Conservation (phyloP, 176 grass and related monocot genomes). For the Juncus effusus region DNA sequence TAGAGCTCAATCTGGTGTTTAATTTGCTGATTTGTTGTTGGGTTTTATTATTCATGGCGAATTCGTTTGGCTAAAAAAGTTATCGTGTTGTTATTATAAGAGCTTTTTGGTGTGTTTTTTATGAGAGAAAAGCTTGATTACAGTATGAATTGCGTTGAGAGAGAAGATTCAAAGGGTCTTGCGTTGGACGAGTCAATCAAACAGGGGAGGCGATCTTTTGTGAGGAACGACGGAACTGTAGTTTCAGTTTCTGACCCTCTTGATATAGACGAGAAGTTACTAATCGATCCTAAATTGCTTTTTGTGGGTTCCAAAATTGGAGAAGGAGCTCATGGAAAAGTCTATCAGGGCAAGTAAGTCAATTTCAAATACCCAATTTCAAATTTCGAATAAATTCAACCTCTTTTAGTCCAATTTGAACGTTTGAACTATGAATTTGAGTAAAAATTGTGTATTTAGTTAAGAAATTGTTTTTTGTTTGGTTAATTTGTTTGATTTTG, state of each 20-base stretch:
- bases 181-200: constrained; percentile 38
- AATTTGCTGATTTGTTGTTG: no score
- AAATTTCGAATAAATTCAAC: constrained; percentile 8
- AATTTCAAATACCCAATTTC: not conserved
- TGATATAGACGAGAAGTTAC: constrained; percentile 40
- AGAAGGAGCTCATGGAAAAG: constrained; percentile 57
- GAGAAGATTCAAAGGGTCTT: constrained; percentile 8
- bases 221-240: constrained; percentile 20
- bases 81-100: no score
- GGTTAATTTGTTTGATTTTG: not conserved
- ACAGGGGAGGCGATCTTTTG: constrained; percentile 28
- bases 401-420: no score
- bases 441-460: not conserved
- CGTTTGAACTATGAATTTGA: no score
- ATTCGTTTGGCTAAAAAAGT: no score
- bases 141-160: constrained; percentile 23
- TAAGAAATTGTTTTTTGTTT: not conserved
- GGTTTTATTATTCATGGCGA: no score
- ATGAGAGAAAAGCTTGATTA: not conserved
- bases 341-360: constrained; percentile 53
- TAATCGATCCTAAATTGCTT: constrained; percentile 45
- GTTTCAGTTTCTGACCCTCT: constrained; percentile 11
- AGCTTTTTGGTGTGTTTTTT: no score
- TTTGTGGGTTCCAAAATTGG: constrained; percentile 53
- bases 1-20: no score